A percentile compares a stretch with the other conserved stretches of the same genome.
phyloP scores from a whole-genome alignment of 2,329 filamentous ascomycete species.

The Stagonosporopsis chrysanthemi region DNA sequence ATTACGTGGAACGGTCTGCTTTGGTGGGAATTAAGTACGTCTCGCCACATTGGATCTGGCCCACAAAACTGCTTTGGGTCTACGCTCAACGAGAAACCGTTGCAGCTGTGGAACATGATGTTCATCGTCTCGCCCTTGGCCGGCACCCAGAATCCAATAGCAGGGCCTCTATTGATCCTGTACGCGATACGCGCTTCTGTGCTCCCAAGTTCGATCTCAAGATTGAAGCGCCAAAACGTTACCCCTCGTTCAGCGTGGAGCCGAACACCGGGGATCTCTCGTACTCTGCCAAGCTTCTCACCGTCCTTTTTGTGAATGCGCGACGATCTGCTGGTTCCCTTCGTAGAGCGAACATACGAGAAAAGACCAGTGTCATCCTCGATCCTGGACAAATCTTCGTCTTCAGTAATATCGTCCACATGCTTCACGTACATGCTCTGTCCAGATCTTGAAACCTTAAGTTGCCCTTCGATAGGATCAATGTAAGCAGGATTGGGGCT shows the following conservation, averaged over 20 bases:
- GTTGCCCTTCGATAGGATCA: conserved; percentile 86
- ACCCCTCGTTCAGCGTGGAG: conserved; percentile 85
- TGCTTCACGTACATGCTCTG: conserved; percentile 88
- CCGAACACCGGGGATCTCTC: conserved; percentile 81
- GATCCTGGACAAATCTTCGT: conserved; percentile 76
- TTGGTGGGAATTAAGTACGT: conserved; percentile 92
- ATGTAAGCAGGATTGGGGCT: conserved; percentile 79
- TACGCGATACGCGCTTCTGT: conserved; percentile 89
- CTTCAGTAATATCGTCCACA: conserved; percentile 83
- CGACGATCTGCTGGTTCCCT: conserved; percentile 48
- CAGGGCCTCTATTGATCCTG: conserved; percentile 89
- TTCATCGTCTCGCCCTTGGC: conserved; percentile 88
- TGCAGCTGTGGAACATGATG: conserved; percentile 98
- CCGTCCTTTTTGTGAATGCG: conserved; percentile 70
- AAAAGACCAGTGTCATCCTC: conserved; percentile 87
- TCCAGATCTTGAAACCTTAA: conserved; percentile 84
- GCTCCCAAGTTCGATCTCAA: conserved; percentile 84
- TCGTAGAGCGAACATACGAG: conserved; percentile 66
- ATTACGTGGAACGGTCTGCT: conserved; percentile 95
- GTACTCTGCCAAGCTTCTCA: conserved; percentile 80
- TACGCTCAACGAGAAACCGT: conserved; percentile 86
- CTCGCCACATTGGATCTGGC: conserved; percentile 95
- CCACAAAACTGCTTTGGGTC: conserved; percentile 84
- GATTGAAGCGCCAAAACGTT: conserved; percentile 97
- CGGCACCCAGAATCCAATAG: conserved; percentile 94